Evolutionary conservation across 768 basidiomycete genomes (phyloP), one percentile per base, ranked within the genome.

Genomic region (Macrolepiota albuminosa): DNA sequence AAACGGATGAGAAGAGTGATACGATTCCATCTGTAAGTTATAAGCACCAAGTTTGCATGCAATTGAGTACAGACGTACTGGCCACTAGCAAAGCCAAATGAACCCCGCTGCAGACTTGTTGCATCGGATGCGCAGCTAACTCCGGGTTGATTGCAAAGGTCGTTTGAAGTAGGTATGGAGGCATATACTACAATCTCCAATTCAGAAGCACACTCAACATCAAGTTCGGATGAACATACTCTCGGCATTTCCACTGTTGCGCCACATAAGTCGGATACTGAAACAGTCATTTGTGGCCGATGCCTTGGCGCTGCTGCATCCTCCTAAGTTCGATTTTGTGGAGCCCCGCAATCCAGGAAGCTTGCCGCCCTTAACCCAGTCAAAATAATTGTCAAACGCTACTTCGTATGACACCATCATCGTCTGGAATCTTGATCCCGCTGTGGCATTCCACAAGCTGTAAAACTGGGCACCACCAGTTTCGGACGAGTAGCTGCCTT

Each of bases 271-370:
- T 26, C 91, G 74, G 11, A 83, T 72, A 64, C 84, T 89, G 71
- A 91, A 91, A 72, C 91, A 92, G 62, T 87, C 82, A 31, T 74
- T 67, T 4, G 88, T 88, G 51, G 81, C 77, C 4, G 88, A 76
- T 57, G 83, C 72, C 48, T 61, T 79, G 2, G 89, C 89, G 31
- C 89, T 90, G 36, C 83, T 85, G 70, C 90, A 91, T 2, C 86
- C 87, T n/a, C 54, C 60, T 39, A 64, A 54, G 26, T 77, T 75
- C 4, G 81, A 73, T 53, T 83, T 80, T 3, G 83, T 71, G 0
- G 89, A 91, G 18, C 91, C 89, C 66, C 89, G 77, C 24, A 91
- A 66, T 2, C 91, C 90, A 6, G 90, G 90, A 13, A 92, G 79
- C 73, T 91, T 91, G 24, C 87, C 89, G 33, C 87, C 83, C 67